Evolutionary conservation across 2,329 filamentous ascomycete species (phyloP), one percentile per base, ranked within the genome.

Genomic region (Fusarium mangiferae): DNA sequence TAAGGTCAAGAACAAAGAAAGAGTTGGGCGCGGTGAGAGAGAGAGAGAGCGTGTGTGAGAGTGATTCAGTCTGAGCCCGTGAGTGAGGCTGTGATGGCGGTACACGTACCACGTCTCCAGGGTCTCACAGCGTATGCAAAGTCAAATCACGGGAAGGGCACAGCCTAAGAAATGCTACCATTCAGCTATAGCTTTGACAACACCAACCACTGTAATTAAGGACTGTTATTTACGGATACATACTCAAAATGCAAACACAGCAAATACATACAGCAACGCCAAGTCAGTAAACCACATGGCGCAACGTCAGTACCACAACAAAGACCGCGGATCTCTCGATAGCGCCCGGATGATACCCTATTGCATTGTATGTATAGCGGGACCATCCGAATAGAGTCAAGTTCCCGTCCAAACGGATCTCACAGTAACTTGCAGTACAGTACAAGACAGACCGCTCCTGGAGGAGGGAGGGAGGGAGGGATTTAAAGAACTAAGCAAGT

Each of bases 41-140:
- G 41, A 44, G 41, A 42, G 41, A 3, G 28, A 5, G 28, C 10
- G 24, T 24, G 15, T 44, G 41, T 7, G 41, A 18, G n/a, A 13
- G 46, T 0, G 28, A 10, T 22, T 51, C 41, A 58, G 51, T 60
- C 35, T 67, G 38, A 51, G 30, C 22, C 48, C 17, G 48, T 35
- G 48, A 70, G 39, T 74, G 72, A 74, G 71, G 72, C 71, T 68
- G 71, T 62, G 68, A 74, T 72, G 44, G 62, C 46, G 52, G 62
- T 60, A 74, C 71, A 74, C 71, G 71, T 73, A 46, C 39, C 45
- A 59, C 48, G 24, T 39, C 22, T 41, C 26, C 35, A 49, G 36
- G 62, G 62, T 60, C 35, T 63, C 14, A 48, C 41, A 46, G 28
- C 41, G 26, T 44, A 20, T 28, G n/a, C 60, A 24, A 22, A 45